A percentile compares a stretch with the other conserved stretches of the same genome.
Conservation (phyloP, 805 yeast genomes). For the Monosporozyma yasuniensis region DNA sequence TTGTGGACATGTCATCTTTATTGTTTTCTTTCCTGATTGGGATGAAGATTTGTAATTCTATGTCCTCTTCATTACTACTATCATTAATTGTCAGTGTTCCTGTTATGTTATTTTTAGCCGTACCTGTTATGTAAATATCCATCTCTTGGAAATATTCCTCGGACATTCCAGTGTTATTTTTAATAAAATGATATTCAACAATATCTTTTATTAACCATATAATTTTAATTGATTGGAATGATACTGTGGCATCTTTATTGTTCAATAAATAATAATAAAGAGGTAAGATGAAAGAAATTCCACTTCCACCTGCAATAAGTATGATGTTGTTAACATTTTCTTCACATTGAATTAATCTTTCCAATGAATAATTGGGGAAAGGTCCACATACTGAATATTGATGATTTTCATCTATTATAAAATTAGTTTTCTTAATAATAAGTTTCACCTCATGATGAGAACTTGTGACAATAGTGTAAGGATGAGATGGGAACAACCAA, state of each 20-base stretch:
- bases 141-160: neutral
- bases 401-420: constrained; percentile 27
- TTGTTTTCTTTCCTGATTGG: neutral
- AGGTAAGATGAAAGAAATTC: constrained; percentile 56
- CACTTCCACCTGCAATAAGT: constrained; percentile 61
- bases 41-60: constrained; percentile 1
- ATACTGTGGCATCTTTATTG: neutral
- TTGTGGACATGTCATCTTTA: neutral
- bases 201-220: constrained; percentile 46
- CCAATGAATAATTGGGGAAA: constrained; percentile 35
- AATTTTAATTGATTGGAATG: constrained; percentile 28
- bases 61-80: constrained; percentile 5
- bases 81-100: neutral
- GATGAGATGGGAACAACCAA: constrained; percentile 55
- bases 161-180: neutral
- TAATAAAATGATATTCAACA: constrained; percentile 10
- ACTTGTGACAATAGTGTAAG: constrained; percentile 50
- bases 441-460: constrained; percentile 36
- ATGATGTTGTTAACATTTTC: constrained; percentile 35
- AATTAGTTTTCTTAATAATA: constrained; percentile 36
- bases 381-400: constrained; percentile 34
- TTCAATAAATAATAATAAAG: constrained; percentile 32
- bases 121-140: neutral
- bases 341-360: neutral
- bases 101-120: neutral